Conservation (phyloP, 345 rosid species). For the Salix suchowensis region DNA sequence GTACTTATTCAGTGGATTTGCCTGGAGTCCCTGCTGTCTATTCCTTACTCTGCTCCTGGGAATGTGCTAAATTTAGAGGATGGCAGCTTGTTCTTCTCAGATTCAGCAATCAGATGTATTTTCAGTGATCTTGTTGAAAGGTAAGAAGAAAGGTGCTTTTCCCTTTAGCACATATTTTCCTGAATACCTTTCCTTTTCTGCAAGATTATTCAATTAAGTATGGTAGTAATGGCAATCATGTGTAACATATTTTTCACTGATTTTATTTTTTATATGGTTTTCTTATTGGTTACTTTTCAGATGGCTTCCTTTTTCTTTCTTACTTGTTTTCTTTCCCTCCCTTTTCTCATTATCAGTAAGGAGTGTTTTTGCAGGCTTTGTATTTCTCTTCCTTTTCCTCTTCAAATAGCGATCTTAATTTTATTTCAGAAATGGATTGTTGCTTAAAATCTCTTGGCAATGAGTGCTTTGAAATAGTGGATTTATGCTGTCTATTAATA, state of each 20-base stretch:
- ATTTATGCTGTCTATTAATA: neutral
- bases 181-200: neutral
- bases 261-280: neutral
- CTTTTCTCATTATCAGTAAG: neutral
- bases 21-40: constrained; percentile 63
- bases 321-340: too few relatives aligned
- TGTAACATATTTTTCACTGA: neutral
- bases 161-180: neutral
- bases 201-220: neutral
- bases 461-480: neutral
- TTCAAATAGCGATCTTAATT: too few relatives aligned
- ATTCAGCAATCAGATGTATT: constrained; percentile 48
- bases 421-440: neutral
- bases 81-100: constrained; percentile 51
- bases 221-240: neutral
- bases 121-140: constrained; percentile 75
- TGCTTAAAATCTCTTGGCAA: neutral
- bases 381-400: too few relatives aligned
- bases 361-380: neutral
- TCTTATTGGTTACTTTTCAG: neutral
- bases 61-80: constrained; percentile 44
- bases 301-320: too few relatives aligned
- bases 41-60: constrained; percentile 45
- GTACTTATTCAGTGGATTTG: constrained; percentile 65
- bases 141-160: constrained; percentile 31